phyloP scores from a whole-genome alignment of 805 yeast species.

The Candida ovalis region DNA sequence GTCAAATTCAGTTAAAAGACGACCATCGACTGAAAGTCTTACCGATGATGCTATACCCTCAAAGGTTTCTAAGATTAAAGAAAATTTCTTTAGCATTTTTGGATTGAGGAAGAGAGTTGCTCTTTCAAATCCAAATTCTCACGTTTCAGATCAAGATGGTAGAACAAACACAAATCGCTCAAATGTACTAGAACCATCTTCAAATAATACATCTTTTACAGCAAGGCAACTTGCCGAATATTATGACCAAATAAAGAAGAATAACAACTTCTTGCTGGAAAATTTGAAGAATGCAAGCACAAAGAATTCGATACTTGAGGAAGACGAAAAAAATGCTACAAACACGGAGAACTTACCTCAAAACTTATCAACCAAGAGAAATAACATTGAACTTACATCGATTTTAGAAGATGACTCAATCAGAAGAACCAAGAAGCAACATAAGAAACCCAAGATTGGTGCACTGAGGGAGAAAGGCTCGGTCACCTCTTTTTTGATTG shows the following conservation, averaged over 20 bases:
- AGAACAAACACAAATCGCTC: neutral
- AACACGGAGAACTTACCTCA: neutral
- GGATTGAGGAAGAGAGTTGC: neutral
- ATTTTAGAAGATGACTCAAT: neutral
- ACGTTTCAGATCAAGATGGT: neutral
- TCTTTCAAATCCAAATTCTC: neutral
- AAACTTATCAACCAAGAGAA: neutral
- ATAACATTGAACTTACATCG: neutral
- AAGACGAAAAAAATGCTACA: neutral
- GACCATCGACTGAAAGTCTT: neutral
- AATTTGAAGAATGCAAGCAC: conserved; percentile 10
- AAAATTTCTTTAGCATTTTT: conserved; percentile 1
- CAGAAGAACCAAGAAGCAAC: neutral
- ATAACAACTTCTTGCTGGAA: conserved; percentile 16
- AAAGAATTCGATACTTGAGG: neutral
- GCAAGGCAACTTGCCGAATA: conserved; percentile 26
- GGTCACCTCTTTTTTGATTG: conserved; percentile 16
- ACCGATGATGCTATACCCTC: neutral
- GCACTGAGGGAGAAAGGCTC: neutral
- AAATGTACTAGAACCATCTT: neutral
- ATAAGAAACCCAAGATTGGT: neutral
- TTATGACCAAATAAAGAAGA: conserved; percentile 24
- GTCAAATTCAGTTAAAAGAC: conserved; percentile 1
- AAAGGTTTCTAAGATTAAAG: conserved; percentile 5
- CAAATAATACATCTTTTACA: conserved; percentile 14